Evolutionary conservation across 129 eudicot species (phyloP).

Genomic region (Apium graveolens): DNA sequence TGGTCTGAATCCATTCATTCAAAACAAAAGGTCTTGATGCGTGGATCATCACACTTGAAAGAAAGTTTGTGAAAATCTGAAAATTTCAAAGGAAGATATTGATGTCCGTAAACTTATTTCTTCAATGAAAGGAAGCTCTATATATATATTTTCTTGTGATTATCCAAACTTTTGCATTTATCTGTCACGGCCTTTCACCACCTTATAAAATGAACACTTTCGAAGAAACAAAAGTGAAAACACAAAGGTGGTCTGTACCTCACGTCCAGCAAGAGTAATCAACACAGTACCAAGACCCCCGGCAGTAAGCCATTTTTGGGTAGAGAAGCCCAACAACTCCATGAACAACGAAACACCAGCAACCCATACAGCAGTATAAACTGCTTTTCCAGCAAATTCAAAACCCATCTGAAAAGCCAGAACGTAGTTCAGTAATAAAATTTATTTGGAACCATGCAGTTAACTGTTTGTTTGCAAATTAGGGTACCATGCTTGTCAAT

Average conservation of each 20-base stretch:
- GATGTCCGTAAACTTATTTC: background rate
- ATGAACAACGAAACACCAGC: slow-evolving; percentile 72
- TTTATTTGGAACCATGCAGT: background rate
- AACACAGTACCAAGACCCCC: slow-evolving; percentile 89
- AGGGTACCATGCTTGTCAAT: background rate
- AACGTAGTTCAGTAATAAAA: background rate
- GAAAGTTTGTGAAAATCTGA: slow-evolving; percentile 80
- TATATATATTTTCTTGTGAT: background rate
- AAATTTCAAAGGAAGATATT: slow-evolving; percentile 14
- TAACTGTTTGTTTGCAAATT: background rate
- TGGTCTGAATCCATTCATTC: slow-evolving; percentile 85
- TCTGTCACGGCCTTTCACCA: background rate
- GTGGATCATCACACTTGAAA: slow-evolving; percentile 80
- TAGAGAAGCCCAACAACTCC: slow-evolving; percentile 86
- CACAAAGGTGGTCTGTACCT: slow-evolving; percentile 33
- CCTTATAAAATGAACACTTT: background rate
- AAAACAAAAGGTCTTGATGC: slow-evolving; percentile 65
- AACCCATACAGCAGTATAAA: slow-evolving; percentile 80
- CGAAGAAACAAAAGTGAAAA: background rate
- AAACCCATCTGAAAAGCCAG: slow-evolving; percentile 56
- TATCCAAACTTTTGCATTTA: background rate
- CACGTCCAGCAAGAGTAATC: slow-evolving; percentile 88
- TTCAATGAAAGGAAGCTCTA: slow-evolving; percentile 3
- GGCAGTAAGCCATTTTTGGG: slow-evolving; percentile 89
- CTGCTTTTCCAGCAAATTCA: slow-evolving; percentile 76